Evolutionary conservation across 352 stramenopile genomes (phyloP).

Genomic region (Thalassiosira pacifica): DNA sequence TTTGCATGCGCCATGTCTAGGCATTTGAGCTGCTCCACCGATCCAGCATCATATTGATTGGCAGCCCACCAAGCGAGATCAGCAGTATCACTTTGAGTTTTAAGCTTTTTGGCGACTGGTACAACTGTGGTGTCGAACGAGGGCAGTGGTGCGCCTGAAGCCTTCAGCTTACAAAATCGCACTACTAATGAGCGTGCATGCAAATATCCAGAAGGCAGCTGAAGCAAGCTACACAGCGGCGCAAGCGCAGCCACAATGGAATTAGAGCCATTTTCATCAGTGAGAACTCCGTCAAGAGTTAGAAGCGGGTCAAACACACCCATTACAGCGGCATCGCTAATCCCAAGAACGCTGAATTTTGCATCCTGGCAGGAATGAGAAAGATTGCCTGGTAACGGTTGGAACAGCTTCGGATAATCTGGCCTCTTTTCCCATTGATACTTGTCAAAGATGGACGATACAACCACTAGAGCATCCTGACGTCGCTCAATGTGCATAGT

Average conservation of each 20-base stretch:
- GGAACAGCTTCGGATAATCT: slow-evolving; percentile 75
- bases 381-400: slow-evolving; percentile 65
- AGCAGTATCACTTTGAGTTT: slow-evolving; percentile 64
- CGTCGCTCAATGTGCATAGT: slow-evolving; percentile 72
- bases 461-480: slow-evolving; percentile 77
- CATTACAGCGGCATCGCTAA: slow-evolving; percentile 32
- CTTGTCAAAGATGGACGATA: slow-evolving; percentile 80
- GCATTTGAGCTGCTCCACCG: slow-evolving; percentile 73
- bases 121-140: slow-evolving; percentile 74
- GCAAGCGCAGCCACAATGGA: slow-evolving; percentile 70
- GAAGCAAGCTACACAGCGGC: slow-evolving; percentile 76
- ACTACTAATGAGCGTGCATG: slow-evolving; percentile 75
- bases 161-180: slow-evolving; percentile 68
- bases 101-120: slow-evolving; percentile 74
- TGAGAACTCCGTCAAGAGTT: slow-evolving; percentile 70
- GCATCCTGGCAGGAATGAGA: slow-evolving; percentile 19
- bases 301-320: slow-evolving; percentile 79
- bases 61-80: slow-evolving; percentile 85
- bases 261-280: slow-evolving; percentile 45
- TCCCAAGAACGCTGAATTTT: slow-evolving; percentile 57
- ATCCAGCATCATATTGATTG: slow-evolving; percentile 64
- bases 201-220: slow-evolving; percentile 80
- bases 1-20: slow-evolving; percentile 76
- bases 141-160: slow-evolving; percentile 55
- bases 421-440: slow-evolving; percentile 63